Percentiles rank a stretch among this genome's conserved stretches.
These are phyloP conservation scores for Taphrina populina DNA, from an alignment of 1,139 yeast species.

Conservation along the genomic window DNA sequence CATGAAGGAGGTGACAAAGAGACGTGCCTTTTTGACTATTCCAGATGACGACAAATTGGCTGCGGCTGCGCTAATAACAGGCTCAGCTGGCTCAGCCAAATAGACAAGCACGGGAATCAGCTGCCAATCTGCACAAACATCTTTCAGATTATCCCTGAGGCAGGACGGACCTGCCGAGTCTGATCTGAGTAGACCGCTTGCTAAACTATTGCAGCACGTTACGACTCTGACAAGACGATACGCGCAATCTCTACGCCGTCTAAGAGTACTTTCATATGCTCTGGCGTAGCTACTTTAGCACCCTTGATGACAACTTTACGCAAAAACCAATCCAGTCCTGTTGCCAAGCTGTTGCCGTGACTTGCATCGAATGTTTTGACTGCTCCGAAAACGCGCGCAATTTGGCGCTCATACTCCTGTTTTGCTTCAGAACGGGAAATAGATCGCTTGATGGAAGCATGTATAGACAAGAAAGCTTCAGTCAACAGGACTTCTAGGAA, in stretches of 20 bases:
- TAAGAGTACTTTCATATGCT: conserved; percentile 62
- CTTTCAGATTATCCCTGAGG: neutral
- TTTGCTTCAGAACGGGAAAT: conserved; percentile 35
- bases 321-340: conserved; percentile 73
- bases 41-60: too few species aligned
- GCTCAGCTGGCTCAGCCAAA: too few species aligned
- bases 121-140: neutral
- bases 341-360: conserved; percentile 59
- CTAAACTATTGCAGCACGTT: too few species aligned
- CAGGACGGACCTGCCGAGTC: conserved; percentile 6
- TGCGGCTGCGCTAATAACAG: too few species aligned
- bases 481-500: conserved; percentile 74
- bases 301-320: conserved; percentile 51
- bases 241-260: conserved; percentile 61
- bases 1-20: too few species aligned
- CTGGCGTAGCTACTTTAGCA: conserved; percentile 41
- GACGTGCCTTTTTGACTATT: too few species aligned
- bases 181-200: neutral
- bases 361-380: conserved; percentile 47
- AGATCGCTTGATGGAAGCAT: conserved; percentile 6
- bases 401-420: conserved; percentile 51
- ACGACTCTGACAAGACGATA: conserved; percentile 7
- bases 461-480: conserved; percentile 56
- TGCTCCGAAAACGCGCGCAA: conserved; percentile 58
- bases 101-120: conserved; percentile 1